Evolutionary conservation across 768 basidiomycete species (phyloP).

Genomic region (Cubamyces sp.): DNA sequence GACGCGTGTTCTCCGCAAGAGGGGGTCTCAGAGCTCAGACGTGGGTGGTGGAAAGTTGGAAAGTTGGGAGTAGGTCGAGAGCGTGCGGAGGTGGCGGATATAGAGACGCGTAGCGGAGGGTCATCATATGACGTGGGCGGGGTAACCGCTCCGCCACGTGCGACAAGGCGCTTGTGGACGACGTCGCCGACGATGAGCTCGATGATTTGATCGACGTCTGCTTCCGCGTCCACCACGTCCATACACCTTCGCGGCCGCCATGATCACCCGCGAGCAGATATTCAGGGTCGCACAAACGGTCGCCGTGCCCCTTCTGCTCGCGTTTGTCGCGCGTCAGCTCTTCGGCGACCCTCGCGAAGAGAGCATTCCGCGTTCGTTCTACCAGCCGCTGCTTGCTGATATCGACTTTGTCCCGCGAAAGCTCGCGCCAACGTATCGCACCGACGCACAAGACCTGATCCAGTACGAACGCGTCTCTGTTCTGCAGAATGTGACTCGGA

Average conservation of each 20-base stretch:
- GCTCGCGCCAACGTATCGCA: slow-evolving; percentile 25
- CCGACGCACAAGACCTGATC: slow-evolving; percentile 7
- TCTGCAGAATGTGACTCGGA: slow-evolving; percentile 5
- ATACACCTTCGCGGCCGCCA: neutral
- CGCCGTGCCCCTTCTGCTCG: slow-evolving; percentile 24
- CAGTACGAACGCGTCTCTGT: slow-evolving; percentile 22
- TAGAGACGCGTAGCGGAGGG: slow-evolving; percentile 11
- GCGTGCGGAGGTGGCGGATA: slow-evolving; percentile 8
- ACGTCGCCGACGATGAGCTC: slow-evolving; percentile 4
- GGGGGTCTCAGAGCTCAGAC: neutral
- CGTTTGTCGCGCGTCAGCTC: slow-evolving; percentile 13
- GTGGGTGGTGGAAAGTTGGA: neutral
- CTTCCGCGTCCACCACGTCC: slow-evolving; percentile 2
- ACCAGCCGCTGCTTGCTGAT: slow-evolving; percentile 25
- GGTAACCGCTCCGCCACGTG: slow-evolving; percentile 21
- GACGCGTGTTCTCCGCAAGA: neutral
- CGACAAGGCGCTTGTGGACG: neutral
- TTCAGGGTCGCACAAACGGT: slow-evolving; percentile 19
- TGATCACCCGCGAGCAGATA: slow-evolving; percentile 22
- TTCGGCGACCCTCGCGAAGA: slow-evolving; percentile 11
- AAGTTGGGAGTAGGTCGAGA: neutral
- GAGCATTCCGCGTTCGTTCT: slow-evolving; percentile 19
- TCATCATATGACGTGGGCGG: slow-evolving; percentile 27
- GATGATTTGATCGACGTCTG: slow-evolving; percentile 5
- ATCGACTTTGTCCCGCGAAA: slow-evolving; percentile 26